Evolutionary conservation across 768 basidiomycete genomes (phyloP).

Genomic region (Infundibulicybe gibba): DNA sequence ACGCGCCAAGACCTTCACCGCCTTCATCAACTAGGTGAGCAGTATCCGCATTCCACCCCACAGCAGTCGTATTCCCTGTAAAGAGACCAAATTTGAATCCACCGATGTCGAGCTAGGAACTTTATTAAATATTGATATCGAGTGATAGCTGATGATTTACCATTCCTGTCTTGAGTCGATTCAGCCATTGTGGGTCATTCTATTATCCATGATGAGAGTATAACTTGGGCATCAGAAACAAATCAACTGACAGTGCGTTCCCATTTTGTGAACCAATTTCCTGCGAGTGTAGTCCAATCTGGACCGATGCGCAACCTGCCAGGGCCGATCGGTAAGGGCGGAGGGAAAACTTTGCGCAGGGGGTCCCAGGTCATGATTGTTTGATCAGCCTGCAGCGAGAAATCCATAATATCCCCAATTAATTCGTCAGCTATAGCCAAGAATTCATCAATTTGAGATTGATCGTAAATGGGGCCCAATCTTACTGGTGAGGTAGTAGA

Average conservation of each 20-base stretch:
- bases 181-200: constrained; percentile 32
- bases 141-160: constrained; percentile 11
- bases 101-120: constrained; percentile 26
- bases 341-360: constrained; percentile 30
- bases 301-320: constrained; percentile 33
- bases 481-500: constrained; percentile 32
- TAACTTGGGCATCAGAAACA: neutral
- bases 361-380: constrained; percentile 38
- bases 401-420: constrained; percentile 35
- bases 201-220: constrained; percentile 6
- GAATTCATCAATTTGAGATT: neutral
- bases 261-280: constrained; percentile 39
- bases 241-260: constrained; percentile 26
- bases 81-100: constrained; percentile 32
- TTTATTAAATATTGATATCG: neutral
- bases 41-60: constrained; percentile 35
- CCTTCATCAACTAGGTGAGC: constrained; percentile 34
- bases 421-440: constrained; percentile 27
- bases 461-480: neutral
- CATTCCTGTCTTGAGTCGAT: constrained; percentile 32
- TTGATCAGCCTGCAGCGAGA: constrained; percentile 28
- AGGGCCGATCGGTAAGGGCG: constrained; percentile 29
- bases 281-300: constrained; percentile 33
- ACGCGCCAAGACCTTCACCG: constrained; percentile 27
- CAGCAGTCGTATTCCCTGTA: constrained; percentile 29